phyloP scores from a whole-genome alignment of 768 basidiomycete species.

The Agaricus bisporus region DNA sequence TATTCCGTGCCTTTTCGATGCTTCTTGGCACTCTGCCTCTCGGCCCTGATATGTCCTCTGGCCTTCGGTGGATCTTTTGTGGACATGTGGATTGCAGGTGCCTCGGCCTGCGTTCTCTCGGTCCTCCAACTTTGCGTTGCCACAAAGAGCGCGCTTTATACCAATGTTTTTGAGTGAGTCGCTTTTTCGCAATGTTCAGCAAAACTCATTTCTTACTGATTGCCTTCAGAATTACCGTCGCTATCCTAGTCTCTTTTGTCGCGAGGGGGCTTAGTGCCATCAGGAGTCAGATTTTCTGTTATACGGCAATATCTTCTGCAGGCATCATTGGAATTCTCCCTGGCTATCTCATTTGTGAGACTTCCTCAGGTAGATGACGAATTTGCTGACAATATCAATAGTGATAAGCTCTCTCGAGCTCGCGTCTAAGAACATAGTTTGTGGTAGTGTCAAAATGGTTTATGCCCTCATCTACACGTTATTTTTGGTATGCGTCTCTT shows the following conservation, averaged over 20 bases:
- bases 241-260: conserved; percentile 73
- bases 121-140: conserved; percentile 72
- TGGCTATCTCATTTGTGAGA: conserved; percentile 76
- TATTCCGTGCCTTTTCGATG: conserved; percentile 62
- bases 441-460: conserved; percentile 83
- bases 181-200: neutral
- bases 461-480: conserved; percentile 85
- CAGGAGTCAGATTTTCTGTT: conserved; percentile 75
- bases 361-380: conserved; percentile 5
- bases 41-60: conserved; percentile 75
- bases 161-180: conserved; percentile 87
- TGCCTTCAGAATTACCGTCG: conserved; percentile 63
- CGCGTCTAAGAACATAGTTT: conserved; percentile 81
- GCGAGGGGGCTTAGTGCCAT: conserved; percentile 83
- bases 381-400: conserved; percentile 11
- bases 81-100: conserved; percentile 81
- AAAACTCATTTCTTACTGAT: neutral
- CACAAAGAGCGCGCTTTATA: conserved; percentile 72
- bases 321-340: conserved; percentile 86
- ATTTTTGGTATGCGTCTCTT: conserved; percentile 42
- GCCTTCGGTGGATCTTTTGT: conserved; percentile 81
- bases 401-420: conserved; percentile 81
- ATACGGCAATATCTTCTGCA: conserved; percentile 84
- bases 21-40: conserved; percentile 61
- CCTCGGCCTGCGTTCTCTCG: conserved; percentile 59